Base-by-base conservation (phyloP, 192 early-diverging fungal species). In the Coemansia sp. region DNA sequence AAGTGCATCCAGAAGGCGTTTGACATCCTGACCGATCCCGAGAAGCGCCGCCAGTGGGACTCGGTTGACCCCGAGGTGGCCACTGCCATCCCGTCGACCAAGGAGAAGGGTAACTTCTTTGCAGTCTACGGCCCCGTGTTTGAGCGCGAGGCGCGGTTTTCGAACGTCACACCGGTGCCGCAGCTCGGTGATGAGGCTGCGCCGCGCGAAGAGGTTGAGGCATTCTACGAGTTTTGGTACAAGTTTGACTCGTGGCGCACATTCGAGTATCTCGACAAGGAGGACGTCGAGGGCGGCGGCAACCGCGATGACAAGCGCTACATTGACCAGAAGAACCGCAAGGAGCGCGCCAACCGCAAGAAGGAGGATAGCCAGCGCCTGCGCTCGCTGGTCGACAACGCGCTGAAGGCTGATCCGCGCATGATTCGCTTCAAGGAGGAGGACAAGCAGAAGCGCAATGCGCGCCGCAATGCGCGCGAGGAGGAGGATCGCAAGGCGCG, bases 261-360 rank as follows among this genome's bases (percentile, higher is more conserved):
- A 27, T 99, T 99, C 58, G 97, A 99, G 84, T 90, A 87, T 72
- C 75, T 91, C 50, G 97, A 99, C 70, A 97, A 99, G 84, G 95
- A 99, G 78, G 93, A 91, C 65, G 85, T 83, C 45, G 92, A 91
- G 32, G 81, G 79, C 42, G 85, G 85, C 20, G 90, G 92, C 55
- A 93, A 85, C 80, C 90, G 97, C 63, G 97, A 99, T 72, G 89
- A 97, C 70, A 97, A 92, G 85, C 84, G 97, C 40, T 93, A 85
- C 70, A 81, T 93, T 57, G 97, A 99, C 71, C 79, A 83, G 62
- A 94, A 95, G 84, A 99, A 99, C 87, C 82, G 84, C 73, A 87
- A 90, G 70, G 87, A 90, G 69, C 87, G 97, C 34, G 83, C 87
- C 35, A 85, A 87, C 63, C 82, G 81, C 55, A 57, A 99, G 90